phyloP scores from a whole-genome alignment of 2,329 filamentous ascomycete genomes.

The Anthostomella pinea region DNA sequence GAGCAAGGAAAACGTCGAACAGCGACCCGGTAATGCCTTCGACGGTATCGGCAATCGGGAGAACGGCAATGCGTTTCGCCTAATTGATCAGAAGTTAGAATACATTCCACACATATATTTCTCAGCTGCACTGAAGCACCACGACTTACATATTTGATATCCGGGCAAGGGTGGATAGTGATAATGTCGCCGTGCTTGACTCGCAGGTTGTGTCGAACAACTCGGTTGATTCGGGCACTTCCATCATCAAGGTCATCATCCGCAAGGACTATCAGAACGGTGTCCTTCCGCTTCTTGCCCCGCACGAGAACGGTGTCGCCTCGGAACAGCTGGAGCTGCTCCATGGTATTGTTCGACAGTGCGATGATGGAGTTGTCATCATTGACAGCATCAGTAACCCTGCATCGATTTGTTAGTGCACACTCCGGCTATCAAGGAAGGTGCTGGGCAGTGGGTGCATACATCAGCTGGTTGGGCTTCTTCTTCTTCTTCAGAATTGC shows the following conservation, averaged over 20 bases:
- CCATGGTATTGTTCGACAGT: conserved; percentile 98
- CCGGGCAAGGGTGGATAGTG: conserved; percentile 94
- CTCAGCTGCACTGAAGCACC: neutral
- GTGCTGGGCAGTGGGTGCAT: conserved; percentile 19
- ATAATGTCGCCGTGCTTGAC: conserved; percentile 99
- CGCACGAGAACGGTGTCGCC: conserved; percentile 97
- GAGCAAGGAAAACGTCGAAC: conserved; percentile 98
- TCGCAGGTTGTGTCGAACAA: conserved; percentile 95
- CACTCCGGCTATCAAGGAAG: too few species aligned
- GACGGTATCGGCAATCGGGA: conserved; percentile 96
- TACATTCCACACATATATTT: neutral
- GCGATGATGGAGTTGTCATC: conserved; percentile 99
- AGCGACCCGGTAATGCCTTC: conserved; percentile 96
- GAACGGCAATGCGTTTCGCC: conserved; percentile 98
- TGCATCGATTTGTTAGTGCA: conserved; percentile 38
- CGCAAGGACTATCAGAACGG: conserved; percentile 92
- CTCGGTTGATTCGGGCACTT: conserved; percentile 95
- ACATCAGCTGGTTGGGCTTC: conserved; percentile 99
- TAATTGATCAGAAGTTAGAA: conserved; percentile 37
- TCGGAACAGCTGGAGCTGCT: conserved; percentile 95
- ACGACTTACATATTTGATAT: conserved; percentile 97
- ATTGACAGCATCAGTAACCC: conserved; percentile 96
- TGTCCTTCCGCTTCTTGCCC: conserved; percentile 99
- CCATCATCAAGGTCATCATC: conserved; percentile 98
- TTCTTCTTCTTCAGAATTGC: conserved; percentile 99